Evolutionary conservation across 768 basidiomycete genomes (phyloP), one percentile per base, ranked within the genome.

Genomic region (Hygrophorus russula): DNA sequence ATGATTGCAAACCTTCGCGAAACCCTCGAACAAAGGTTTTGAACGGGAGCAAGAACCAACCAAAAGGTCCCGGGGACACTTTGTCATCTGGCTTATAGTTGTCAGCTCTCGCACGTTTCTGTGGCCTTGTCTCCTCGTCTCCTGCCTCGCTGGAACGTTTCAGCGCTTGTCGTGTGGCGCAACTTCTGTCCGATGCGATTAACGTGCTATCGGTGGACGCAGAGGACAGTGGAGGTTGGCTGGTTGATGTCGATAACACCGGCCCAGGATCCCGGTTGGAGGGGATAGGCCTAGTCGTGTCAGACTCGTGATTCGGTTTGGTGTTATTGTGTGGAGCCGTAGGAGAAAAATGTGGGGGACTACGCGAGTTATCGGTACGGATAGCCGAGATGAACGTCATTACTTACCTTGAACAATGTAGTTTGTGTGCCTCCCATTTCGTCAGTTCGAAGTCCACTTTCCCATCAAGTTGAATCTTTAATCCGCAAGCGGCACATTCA

Each of bases 21-120:
- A 84, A 82, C 14, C 80, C 81, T 49, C 73, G 70, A 43, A 78
- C 65, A 55, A 84, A 82, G 5, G 75, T 73, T 53, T 72, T 69
- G 59, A 82, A 65, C 4, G 81, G 80, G 32, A 73, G 62, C 57
- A 74, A 59, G 52, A 82, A 66, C 80, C 76, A 81, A 28, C 73
- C 73, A 42, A 77, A 53, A 28, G 69, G 49, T 35, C 64, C 63
- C n/a, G 73, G 70, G 5, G 65, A 56, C 20, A 76, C 72, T 47
- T 56, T 62, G 46, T 61, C 55, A 3, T 74, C 66, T 0, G 67
- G 63, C 34, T 58, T 54, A 57, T 74, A 73, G 0, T 54, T 58
- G 41, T 68, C 71, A 27, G 58, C 73, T 29, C 80, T 69, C 11
- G 69, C 63, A n/a, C 80, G 77, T 43, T 69, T 73, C 19, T 60